phyloP scores from a whole-genome alignment of 805 yeast genomes.

The Ogataea angusta region DNA sequence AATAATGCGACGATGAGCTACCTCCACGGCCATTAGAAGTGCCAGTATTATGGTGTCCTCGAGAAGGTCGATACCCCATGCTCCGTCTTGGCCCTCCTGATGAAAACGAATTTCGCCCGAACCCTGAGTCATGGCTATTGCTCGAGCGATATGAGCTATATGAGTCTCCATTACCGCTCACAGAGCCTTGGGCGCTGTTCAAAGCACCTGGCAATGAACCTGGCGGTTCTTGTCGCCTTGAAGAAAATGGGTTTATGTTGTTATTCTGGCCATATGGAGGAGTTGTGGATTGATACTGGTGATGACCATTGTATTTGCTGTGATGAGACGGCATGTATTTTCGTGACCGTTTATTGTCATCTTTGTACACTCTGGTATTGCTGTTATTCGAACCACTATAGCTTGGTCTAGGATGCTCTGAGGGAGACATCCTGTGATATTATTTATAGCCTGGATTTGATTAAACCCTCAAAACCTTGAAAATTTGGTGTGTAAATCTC shows the following conservation, averaged over 20 bases:
- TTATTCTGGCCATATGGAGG: slow-evolving; percentile 23
- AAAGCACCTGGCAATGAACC: slow-evolving; percentile 10
- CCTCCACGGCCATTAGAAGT: slow-evolving; percentile 9
- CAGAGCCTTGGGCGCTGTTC: slow-evolving; percentile 2
- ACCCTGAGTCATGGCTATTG: slow-evolving; percentile 12
- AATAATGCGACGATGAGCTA: slow-evolving; percentile 10
- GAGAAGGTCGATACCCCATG: slow-evolving; percentile 18
- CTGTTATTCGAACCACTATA: slow-evolving; percentile 14
- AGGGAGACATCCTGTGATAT: slow-evolving; percentile 17
- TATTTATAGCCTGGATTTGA: neutral
- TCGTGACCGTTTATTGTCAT: slow-evolving; percentile 24
- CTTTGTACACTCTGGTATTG: slow-evolving; percentile 23
- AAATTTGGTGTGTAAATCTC: too few relatives aligned
- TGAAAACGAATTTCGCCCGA: slow-evolving; percentile 13
- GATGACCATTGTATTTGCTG: slow-evolving; percentile 9
- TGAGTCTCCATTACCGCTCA: slow-evolving; percentile 6
- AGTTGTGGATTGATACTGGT: slow-evolving; percentile 12
- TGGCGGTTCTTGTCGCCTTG: slow-evolving; percentile 24
- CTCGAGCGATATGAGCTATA: slow-evolving; percentile 15
- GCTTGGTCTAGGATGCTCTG: slow-evolving; percentile 21
- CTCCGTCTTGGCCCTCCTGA: slow-evolving; percentile 16
- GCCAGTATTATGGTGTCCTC: slow-evolving; percentile 12
- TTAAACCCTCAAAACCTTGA: neutral
- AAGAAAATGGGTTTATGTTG: slow-evolving; percentile 30
- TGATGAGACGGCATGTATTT: slow-evolving; percentile 22